phyloP scores from a whole-genome alignment of 2,329 filamentous ascomycete genomes.

The Chaetomium olivaceum region DNA sequence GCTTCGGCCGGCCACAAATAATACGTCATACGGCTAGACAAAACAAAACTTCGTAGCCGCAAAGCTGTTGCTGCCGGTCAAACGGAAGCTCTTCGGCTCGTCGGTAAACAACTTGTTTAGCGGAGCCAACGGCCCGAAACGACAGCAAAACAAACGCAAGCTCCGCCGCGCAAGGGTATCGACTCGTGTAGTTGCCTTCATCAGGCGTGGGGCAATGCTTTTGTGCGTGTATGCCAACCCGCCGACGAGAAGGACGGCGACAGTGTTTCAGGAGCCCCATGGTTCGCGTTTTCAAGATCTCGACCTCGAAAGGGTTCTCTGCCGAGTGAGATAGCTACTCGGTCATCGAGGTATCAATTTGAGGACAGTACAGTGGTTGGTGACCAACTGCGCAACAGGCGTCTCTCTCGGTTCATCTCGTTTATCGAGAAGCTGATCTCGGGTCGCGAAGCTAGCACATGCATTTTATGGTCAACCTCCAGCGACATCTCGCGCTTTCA shows the following conservation, averaged over 20 bases:
- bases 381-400: background rate
- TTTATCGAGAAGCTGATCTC: background rate
- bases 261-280: background rate
- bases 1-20: background rate
- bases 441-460: slow-evolving; percentile 16
- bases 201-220: background rate
- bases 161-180: background rate
- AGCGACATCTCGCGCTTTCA: slow-evolving; percentile 24
- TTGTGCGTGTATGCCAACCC: background rate
- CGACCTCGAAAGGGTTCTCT: background rate
- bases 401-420: background rate
- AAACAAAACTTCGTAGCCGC: background rate
- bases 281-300: too few relatives aligned
- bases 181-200: background rate
- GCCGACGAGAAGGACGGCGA: background rate
- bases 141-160: background rate
- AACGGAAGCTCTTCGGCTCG: background rate
- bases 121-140: background rate
- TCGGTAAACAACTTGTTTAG: background rate
- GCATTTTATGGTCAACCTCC: background rate
- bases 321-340: too few relatives aligned
- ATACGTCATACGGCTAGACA: background rate
- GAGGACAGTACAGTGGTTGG: background rate
- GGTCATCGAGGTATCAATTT: background rate
- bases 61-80: background rate